A percentile compares a stretch with the other conserved stretches of the same genome.
These are phyloP conservation scores for Eucalyptus caleyi DNA, from an alignment of 345 rosid species.

Conservation along the genomic window DNA sequence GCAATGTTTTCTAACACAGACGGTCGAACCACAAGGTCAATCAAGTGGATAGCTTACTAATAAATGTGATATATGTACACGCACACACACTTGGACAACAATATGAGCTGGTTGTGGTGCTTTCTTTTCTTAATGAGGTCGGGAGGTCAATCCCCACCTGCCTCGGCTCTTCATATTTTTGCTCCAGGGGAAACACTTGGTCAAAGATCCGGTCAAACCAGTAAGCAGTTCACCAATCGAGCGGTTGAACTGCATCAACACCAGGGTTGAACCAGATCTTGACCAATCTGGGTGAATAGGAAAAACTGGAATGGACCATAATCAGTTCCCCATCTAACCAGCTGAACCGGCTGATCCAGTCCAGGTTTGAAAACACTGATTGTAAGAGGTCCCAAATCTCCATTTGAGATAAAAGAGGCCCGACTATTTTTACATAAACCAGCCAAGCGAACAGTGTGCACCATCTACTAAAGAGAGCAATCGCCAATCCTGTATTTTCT, in stretches of 20 bases:
- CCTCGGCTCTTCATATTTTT: neutral
- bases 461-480: neutral
- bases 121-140: neutral
- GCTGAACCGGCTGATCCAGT: neutral
- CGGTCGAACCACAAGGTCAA: neutral
- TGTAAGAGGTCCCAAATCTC: neutral
- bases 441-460: neutral
- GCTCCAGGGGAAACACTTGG: neutral
- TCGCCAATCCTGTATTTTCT: neutral
- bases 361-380: neutral
- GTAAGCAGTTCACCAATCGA: neutral
- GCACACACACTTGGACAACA: neutral
- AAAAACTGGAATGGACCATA: neutral
- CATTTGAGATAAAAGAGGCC: neutral
- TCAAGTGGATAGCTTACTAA: neutral
- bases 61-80: neutral
- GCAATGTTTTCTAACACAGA: neutral
- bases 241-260: neutral
- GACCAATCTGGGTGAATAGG: neutral
- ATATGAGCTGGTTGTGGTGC: neutral
- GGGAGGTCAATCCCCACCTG: neutral
- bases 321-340: neutral
- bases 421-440: neutral
- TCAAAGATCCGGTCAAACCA: neutral
- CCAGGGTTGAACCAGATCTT: neutral